Evolutionary conservation across 768 basidiomycete species (phyloP).

Genomic region (Leccinellum luteum): DNA sequence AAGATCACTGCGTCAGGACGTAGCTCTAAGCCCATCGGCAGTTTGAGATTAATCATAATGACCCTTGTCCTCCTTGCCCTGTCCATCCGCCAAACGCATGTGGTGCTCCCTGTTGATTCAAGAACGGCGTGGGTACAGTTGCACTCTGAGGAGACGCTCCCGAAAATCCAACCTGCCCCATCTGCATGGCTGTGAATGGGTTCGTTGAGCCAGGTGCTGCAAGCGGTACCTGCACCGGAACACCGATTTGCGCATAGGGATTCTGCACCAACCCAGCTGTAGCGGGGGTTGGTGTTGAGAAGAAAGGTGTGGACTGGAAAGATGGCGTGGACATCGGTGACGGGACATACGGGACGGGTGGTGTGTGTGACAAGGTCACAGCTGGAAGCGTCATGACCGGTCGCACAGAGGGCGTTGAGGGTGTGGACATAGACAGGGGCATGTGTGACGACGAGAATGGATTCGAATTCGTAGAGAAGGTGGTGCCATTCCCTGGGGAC

Average conservation of each 20-base stretch:
- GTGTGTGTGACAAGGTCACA: conserved; percentile 5
- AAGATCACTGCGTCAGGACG: not conserved
- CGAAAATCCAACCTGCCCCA: conserved; percentile 16
- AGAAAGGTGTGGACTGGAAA: conserved; percentile 10
- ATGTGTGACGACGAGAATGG: conserved; percentile 15
- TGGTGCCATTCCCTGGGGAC: not conserved
- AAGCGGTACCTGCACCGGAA: conserved; percentile 27
- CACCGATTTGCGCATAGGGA: conserved; percentile 12
- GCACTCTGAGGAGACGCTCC: conserved; percentile 30
- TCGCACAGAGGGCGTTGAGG: conserved; percentile 9
- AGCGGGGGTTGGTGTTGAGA: not conserved
- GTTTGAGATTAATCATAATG: conserved; percentile 9
- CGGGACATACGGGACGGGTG: not conserved
- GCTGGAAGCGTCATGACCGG: conserved; percentile 7
- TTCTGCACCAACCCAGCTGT: conserved; percentile 17
- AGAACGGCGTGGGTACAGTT: conserved; percentile 13
- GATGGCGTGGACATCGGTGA: not conserved
- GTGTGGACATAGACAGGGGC: conserved; percentile 1
- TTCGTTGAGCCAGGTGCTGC: conserved; percentile 5
- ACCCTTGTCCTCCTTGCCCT: conserved; percentile 12
- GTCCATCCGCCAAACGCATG: conserved; percentile 19
- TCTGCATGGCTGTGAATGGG: conserved; percentile 19
- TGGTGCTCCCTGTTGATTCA: conserved; percentile 20
- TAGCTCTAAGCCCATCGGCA: not conserved
- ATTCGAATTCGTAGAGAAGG: conserved; percentile 8